These are phyloP conservation scores for Pythium volutum DNA, from an alignment of 352 stramenopile genomes.

Conservation along the genomic window DNA sequence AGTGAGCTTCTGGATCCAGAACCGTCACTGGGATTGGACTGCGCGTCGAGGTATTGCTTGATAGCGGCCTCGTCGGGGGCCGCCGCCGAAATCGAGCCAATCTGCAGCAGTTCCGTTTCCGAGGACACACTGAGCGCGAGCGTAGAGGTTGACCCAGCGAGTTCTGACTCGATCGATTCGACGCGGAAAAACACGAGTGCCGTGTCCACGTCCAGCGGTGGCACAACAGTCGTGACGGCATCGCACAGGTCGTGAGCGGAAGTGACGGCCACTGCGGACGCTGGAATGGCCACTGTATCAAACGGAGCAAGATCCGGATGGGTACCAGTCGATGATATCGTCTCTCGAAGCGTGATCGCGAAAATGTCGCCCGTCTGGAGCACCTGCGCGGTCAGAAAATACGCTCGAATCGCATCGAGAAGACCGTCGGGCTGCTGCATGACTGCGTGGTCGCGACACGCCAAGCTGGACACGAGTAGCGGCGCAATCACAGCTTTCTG, in stretches of 20 bases:
- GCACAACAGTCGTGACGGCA: slow-evolving; percentile 37
- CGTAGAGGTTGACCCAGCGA: neutral
- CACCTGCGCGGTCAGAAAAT: slow-evolving; percentile 57
- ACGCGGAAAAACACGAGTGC: slow-evolving; percentile 78
- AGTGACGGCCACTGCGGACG: neutral
- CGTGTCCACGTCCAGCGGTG: slow-evolving; percentile 52
- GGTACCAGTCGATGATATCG: slow-evolving; percentile 31
- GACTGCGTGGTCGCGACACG: slow-evolving; percentile 48
- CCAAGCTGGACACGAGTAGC: slow-evolving; percentile 57
- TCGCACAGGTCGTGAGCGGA: neutral
- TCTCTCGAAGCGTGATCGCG: slow-evolving; percentile 52
- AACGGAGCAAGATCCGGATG: slow-evolving; percentile 18
- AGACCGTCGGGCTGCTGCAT: slow-evolving; percentile 60
- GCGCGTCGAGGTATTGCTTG: slow-evolving; percentile 32
- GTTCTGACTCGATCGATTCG: slow-evolving; percentile 39
- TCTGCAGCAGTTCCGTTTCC: slow-evolving; percentile 67
- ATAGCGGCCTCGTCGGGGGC: slow-evolving; percentile 55
- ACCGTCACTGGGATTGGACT: neutral
- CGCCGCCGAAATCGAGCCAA: slow-evolving; percentile 39
- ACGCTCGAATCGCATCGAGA: slow-evolving; percentile 50
- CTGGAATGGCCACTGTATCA: slow-evolving; percentile 40
- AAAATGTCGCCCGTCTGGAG: slow-evolving; percentile 72
- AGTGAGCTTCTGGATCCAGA: slow-evolving; percentile 8
- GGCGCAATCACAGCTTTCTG: slow-evolving; percentile 63
- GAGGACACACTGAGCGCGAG: slow-evolving; percentile 57